These are phyloP conservation scores for Nepenthes gracilis DNA, from an alignment of 148 eudicot genomes.

Conservation along the genomic window DNA sequence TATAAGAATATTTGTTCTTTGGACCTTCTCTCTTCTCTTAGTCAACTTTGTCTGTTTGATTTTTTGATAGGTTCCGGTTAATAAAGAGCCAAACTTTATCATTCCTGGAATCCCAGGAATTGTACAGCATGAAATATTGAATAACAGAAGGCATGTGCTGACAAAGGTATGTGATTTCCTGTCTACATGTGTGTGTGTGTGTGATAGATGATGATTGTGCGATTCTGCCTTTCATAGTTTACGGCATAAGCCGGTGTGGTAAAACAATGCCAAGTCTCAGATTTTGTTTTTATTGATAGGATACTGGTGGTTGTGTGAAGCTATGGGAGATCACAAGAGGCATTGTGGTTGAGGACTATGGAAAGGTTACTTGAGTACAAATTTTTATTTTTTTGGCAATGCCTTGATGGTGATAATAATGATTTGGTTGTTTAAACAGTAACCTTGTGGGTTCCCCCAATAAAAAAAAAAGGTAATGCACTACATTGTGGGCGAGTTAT, in stretches of 20 bases:
- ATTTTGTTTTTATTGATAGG: conserved; percentile 30
- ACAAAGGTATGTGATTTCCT: conserved; percentile 53
- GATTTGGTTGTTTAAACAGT: background rate
- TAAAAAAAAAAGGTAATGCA: no score
- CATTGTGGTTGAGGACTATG: conserved; percentile 61
- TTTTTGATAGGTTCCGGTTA: conserved; percentile 61
- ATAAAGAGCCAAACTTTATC: conserved; percentile 47
- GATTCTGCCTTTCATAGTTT: no score
- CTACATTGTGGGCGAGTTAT: background rate
- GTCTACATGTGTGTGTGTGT: background rate
- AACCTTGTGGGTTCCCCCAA: no score
- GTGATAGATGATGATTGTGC: no score
- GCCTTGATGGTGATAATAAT: background rate
- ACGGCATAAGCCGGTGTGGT: no score
- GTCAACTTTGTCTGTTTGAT: conserved; percentile 1
- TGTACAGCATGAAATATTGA: conserved; percentile 86
- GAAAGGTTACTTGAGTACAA: conserved; percentile 46
- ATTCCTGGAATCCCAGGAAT: conserved; percentile 78
- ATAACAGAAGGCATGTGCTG: conserved; percentile 85
- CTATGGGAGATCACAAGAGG: conserved; percentile 97
- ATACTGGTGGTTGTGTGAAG: conserved; percentile 84
- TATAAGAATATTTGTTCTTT: no score
- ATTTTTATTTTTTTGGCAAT: background rate
- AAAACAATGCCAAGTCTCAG: no score
- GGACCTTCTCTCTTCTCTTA: no score